These are phyloP conservation scores for Diplocarpon mali DNA, from an alignment of 2,329 filamentous ascomycete species.

Conservation along the genomic window DNA sequence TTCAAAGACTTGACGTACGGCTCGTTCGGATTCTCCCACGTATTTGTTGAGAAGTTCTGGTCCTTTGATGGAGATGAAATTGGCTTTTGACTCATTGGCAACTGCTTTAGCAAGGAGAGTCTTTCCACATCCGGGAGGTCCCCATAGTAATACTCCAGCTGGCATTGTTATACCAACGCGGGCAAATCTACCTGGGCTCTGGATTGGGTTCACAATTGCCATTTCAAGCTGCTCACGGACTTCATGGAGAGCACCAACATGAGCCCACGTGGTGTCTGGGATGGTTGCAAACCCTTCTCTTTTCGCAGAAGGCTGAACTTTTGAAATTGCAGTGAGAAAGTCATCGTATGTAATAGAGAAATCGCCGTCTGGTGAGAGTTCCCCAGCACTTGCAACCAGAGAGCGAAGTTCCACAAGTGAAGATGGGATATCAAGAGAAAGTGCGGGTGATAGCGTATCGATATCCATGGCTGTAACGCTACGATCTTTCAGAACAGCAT, in stretches of 20 bases:
- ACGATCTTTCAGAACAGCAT: constrained; percentile 24
- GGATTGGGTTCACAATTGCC: constrained; percentile 85
- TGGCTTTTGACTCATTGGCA: constrained; percentile 88
- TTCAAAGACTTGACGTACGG: constrained; percentile 83
- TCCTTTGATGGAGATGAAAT: constrained; percentile 96
- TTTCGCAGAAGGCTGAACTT: constrained; percentile 70
- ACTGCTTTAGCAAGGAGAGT: constrained; percentile 93
- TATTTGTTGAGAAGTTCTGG: constrained; percentile 96
- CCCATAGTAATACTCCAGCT: constrained; percentile 88
- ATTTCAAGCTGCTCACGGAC: constrained; percentile 72
- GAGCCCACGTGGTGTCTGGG: constrained; percentile 83
- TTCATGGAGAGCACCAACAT: constrained; percentile 75
- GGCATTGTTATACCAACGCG: constrained; percentile 69
- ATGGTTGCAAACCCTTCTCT: constrained; percentile 93
- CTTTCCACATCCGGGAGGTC: constrained; percentile 92
- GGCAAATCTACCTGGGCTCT: constrained; percentile 65
- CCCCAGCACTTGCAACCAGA: constrained; percentile 43
- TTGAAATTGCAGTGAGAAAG: constrained; percentile 64
- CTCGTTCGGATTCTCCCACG: constrained; percentile 89
- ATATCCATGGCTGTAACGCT: constrained; percentile 26
- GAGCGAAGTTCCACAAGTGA: constrained; percentile 35
- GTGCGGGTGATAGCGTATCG: constrained; percentile 13
- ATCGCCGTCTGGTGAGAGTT: constrained; percentile 39
- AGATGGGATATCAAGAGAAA: constrained; percentile 12
- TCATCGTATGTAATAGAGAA: constrained; percentile 53